These are phyloP conservation scores for Beauveria sp. DNA, from an alignment of 2,329 filamentous ascomycete species.

Conservation along the genomic window DNA sequence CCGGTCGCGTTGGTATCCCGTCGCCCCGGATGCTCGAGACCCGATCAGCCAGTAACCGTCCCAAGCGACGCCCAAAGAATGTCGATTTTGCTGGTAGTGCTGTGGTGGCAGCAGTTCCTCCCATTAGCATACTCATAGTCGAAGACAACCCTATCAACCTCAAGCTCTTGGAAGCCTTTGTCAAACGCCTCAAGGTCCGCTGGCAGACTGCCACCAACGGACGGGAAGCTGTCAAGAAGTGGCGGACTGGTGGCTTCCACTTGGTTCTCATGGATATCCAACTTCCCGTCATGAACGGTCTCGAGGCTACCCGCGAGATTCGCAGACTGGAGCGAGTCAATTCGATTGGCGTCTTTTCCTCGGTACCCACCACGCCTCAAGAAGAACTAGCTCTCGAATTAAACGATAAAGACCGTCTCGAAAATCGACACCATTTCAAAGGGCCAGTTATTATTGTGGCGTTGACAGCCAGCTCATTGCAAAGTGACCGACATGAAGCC, in stretches of 20 bases:
- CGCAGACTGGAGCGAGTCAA: constrained; percentile 82
- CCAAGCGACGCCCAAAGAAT: constrained; percentile 48
- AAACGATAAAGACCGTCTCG: constrained; percentile 60
- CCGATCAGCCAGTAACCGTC: constrained; percentile 33
- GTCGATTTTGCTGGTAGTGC: constrained; percentile 39
- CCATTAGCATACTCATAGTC: constrained; percentile 94
- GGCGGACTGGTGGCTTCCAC: constrained; percentile 88
- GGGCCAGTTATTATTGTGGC: constrained; percentile 97
- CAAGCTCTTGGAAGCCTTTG: constrained; percentile 86
- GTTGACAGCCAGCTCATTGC: constrained; percentile 85
- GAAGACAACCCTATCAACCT: constrained; percentile 99
- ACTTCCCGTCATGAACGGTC: constrained; percentile 88
- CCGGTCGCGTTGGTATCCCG: constrained; percentile 44
- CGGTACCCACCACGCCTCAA: constrained; percentile 49
- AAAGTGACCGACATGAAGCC: constrained; percentile 92
- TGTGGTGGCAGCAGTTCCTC: constrained; percentile 77
- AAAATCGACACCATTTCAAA: constrained; percentile 70
- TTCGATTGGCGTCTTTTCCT: constrained; percentile 82
- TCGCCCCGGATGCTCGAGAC: constrained; percentile 42
- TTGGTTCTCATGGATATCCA: constrained; percentile 98
- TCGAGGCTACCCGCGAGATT: constrained; percentile 94
- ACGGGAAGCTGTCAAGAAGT: constrained; percentile 85
- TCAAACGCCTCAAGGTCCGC: constrained; percentile 89
- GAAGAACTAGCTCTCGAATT: constrained; percentile 38
- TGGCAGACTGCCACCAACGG: constrained; percentile 98